These are phyloP conservation scores for Ilyonectria robusta DNA, from an alignment of 2,329 filamentous ascomycete species.

Conservation along the genomic window DNA sequence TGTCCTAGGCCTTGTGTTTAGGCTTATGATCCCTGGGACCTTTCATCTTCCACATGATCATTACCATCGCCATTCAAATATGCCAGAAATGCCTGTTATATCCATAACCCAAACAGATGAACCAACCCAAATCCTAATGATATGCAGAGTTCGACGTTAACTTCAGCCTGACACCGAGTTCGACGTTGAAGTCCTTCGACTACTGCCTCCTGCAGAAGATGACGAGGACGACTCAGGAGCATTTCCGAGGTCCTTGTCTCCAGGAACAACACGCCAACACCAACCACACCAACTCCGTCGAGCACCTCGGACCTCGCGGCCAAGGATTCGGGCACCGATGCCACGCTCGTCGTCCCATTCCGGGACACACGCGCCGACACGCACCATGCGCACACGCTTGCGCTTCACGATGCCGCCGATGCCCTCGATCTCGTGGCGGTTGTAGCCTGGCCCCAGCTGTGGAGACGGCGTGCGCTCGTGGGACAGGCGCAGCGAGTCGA, in stretches of 20 bases:
- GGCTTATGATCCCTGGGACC: background rate
- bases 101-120: constrained; percentile 1
- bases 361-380: constrained; percentile 86
- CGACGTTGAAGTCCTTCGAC: constrained; percentile 42
- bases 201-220: constrained; percentile 41
- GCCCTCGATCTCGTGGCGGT: constrained; percentile 90
- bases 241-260: constrained; percentile 60
- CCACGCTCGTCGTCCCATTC: constrained; percentile 86
- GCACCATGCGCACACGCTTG: constrained; percentile 86
- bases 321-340: constrained; percentile 72
- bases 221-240: constrained; percentile 45
- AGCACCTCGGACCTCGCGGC: constrained; percentile 76
- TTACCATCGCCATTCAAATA: constrained; percentile 14
- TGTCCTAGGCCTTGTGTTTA: constrained; percentile 2
- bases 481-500: constrained; percentile 50
- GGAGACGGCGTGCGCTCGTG: constrained; percentile 62
- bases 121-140: background rate
- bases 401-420: constrained; percentile 91
- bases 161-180: constrained; percentile 35
- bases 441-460: constrained; percentile 79
- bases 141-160: constrained; percentile 17
- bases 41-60: constrained; percentile 16
- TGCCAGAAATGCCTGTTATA: constrained; percentile 12
- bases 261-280: constrained; percentile 84
- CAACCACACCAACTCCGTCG: constrained; percentile 92